phyloP scores from a whole-genome alignment of 2,329 filamentous ascomycete genomes.

The Ilyonectria destructans region DNA sequence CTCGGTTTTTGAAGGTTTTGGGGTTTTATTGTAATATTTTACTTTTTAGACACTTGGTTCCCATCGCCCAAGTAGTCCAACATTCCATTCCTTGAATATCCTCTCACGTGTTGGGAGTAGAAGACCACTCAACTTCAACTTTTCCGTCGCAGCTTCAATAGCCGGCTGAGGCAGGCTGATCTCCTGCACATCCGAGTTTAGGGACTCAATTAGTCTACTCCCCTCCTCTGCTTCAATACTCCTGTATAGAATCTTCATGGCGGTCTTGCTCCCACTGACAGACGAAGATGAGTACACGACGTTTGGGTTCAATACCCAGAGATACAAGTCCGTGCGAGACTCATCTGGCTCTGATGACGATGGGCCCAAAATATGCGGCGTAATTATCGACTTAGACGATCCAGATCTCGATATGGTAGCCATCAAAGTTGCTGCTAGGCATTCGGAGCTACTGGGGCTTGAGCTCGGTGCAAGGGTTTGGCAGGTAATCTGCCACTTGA shows the following conservation, averaged over 20 bases:
- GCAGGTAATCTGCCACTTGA: conserved; percentile 72
- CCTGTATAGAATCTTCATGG: conserved; percentile 70
- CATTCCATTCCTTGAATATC: conserved; percentile 76
- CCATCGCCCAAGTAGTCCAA: conserved; percentile 72
- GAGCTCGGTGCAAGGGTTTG: conserved; percentile 46
- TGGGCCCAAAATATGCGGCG: conserved; percentile 52
- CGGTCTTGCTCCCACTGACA: conserved; percentile 51
- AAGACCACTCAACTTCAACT: conserved; percentile 64
- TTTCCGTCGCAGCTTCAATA: conserved; percentile 61
- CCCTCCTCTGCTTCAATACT: conserved; percentile 61
- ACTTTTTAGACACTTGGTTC: conserved; percentile 24
- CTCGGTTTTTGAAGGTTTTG: not conserved
- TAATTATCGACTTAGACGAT: conserved; percentile 70
- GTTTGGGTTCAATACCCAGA: conserved; percentile 73
- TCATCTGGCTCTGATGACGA: conserved; percentile 14
- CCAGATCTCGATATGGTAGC: conserved; percentile 71
- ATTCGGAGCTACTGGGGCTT: conserved; percentile 63
- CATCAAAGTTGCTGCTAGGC: conserved; percentile 68
- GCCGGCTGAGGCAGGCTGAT: conserved; percentile 68
- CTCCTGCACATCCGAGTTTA: conserved; percentile 73
- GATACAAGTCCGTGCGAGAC: conserved; percentile 56
- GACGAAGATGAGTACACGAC: conserved; percentile 67
- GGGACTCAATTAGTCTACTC: conserved; percentile 65
- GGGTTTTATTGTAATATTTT: not conserved
- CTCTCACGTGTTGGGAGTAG: conserved; percentile 71